Conservation (phyloP, 2,329 filamentous ascomycete species). For the Fusarium bulbicola region DNA sequence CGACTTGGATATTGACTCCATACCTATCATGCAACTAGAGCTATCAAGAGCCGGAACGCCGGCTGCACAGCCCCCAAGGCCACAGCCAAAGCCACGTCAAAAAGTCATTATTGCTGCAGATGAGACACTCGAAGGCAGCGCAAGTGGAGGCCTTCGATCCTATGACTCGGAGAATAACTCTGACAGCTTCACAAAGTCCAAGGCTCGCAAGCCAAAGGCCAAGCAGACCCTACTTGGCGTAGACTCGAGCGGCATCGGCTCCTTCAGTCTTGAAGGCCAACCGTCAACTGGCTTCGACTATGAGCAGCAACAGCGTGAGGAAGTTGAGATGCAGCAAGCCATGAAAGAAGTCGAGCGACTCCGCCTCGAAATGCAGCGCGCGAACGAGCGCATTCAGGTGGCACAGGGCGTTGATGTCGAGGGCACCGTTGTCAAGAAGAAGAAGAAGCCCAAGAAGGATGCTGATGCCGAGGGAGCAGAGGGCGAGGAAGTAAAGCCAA, state of each 20-base stretch:
- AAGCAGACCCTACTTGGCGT: conserved; percentile 80
- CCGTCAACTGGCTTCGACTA: conserved; percentile 59
- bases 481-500: conserved; percentile 32
- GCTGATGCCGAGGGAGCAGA: conserved; percentile 13
- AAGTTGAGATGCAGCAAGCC: conserved; percentile 87
- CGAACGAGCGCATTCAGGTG: conserved; percentile 77
- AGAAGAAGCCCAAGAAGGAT: conserved; percentile 60
- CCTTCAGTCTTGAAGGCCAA: conserved; percentile 71
- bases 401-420: conserved; percentile 74
- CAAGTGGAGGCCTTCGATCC: conserved; percentile 56
- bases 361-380: conserved; percentile 87
- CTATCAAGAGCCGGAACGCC: conserved; percentile 64
- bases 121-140: conserved; percentile 71
- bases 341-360: conserved; percentile 89
- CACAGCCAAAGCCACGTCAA: conserved; percentile 58
- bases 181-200: conserved; percentile 59
- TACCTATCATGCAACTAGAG: conserved; percentile 94
- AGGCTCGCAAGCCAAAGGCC: conserved; percentile 61
- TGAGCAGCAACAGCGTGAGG: conserved; percentile 77
- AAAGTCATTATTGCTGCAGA: conserved; percentile 76
- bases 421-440: conserved; percentile 74
- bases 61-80: conserved; percentile 46
- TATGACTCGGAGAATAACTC: conserved; percentile 65
- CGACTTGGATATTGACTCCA: conserved; percentile 89
- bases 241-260: conserved; percentile 83